Base-by-base conservation (phyloP, 2,329 filamentous ascomycete species). In the Ophiocordyceps camponoti-floridani region DNA sequence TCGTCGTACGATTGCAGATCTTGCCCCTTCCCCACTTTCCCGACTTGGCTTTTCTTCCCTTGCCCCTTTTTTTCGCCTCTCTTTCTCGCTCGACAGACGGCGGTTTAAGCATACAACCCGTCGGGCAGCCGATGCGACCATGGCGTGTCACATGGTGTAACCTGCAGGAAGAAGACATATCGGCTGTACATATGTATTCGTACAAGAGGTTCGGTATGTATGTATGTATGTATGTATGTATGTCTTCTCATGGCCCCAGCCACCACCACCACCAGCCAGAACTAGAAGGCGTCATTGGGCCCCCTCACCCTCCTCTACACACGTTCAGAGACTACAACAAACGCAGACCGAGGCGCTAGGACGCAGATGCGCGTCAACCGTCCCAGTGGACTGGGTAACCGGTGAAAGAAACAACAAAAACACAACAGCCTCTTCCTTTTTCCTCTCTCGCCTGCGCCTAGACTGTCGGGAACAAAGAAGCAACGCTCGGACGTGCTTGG, bases 311-410 rank as follows among this genome's bases (percentile, higher is more conserved):
- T 12, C 31, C 31, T 14, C 31, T 12, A 12, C 11, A 10, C 14
- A 33, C 10, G 11, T 14, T 33, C 11, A 33, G 31, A 33, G 31
- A 14, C 31, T 33, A 33, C 31, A 33, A 33, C n/a, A n/a, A n/a
- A n/a, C n/a, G n/a, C n/a, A n/a, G n/a, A n/a, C n/a, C n/a, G 27
- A 30, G 35, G 35, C 23, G 23, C 40, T 41, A 26, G 40, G 40
- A 23, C 16, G 42, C 40, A 28, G 30, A 43, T 47, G 46, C 46
- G 37, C 42, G 46, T 47, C 46, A 47, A 45, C 41, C 9, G 13
- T 45, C 46, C 49, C 47, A 41, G 33, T 30, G 42, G 43, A 43
- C 44, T 46, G 46, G 49, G 44, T 46, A 48, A 47, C 47, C 49
- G 45, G 46, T 45, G 47, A 43, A 42, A 42, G 43, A 35, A 35